Conservation (phyloP, 2,329 filamentous ascomycete genomes). For the Pseudogymnoascus sp. region DNA sequence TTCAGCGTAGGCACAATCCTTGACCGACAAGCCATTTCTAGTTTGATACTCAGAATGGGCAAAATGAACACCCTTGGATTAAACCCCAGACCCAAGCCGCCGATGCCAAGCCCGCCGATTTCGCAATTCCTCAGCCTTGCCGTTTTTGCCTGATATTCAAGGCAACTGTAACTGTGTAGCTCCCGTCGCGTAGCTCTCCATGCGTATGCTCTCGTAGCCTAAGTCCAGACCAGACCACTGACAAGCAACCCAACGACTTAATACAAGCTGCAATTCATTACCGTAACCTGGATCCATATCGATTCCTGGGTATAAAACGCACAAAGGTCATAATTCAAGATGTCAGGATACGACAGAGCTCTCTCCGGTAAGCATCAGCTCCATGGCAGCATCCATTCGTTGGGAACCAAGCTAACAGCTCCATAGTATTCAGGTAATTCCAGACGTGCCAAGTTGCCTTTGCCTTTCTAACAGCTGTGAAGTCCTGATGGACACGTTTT, state of each 20-base stretch:
- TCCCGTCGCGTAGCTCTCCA: conserved; percentile 10
- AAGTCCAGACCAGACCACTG: conserved; percentile 9
- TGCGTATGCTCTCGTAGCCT: conserved; percentile 11
- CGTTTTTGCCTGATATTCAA: background rate
- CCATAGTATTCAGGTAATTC: conserved; percentile 70
- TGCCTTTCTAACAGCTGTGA: conserved; percentile 36
- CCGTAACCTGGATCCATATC: conserved; percentile 10
- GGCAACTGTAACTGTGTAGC: conserved; percentile 6
- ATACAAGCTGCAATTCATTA: conserved; percentile 12
- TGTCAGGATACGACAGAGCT: conserved; percentile 98
- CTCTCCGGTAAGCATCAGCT: conserved; percentile 72
- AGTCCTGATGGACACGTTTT: conserved; percentile 99
- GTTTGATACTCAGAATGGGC: background rate
- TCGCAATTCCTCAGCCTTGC: conserved; percentile 2
- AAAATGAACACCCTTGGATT: background rate
- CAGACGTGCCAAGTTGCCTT: background rate
- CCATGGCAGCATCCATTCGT: conserved; percentile 25
- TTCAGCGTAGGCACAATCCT: conserved; percentile 7
- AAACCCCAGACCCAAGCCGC: background rate
- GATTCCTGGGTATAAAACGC: background rate
- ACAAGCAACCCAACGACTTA: conserved; percentile 8
- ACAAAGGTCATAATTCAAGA: conserved; percentile 31
- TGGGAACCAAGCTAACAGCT: conserved; percentile 33
- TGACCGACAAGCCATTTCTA: conserved; percentile 8
- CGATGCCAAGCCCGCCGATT: background rate